Evolutionary conservation across 768 basidiomycete genomes (phyloP).

Genomic region (Arthromyces matolae): DNA sequence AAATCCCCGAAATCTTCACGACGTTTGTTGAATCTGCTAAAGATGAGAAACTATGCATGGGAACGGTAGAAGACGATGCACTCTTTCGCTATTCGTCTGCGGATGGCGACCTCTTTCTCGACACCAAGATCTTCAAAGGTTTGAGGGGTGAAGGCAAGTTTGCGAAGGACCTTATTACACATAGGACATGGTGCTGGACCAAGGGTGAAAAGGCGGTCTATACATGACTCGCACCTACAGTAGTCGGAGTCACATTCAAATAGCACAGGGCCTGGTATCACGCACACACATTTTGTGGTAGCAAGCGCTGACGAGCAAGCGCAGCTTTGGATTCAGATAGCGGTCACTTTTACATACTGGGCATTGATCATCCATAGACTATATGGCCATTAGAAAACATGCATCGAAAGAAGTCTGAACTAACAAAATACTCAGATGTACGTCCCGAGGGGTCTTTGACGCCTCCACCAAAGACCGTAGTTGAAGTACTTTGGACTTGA

Average conservation of each 20-base stretch:
- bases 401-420: constrained; percentile 22
- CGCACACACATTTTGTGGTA: constrained; percentile 91
- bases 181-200: constrained; percentile 96
- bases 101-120: constrained; percentile 90
- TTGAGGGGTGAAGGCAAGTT: constrained; percentile 92
- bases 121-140: constrained; percentile 91
- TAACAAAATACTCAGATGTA: constrained; percentile 76
- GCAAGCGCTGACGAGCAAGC: constrained; percentile 91
- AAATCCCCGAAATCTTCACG: constrained; percentile 83
- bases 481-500: constrained; percentile 68
- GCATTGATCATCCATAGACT: constrained; percentile 93
- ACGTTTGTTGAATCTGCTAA: constrained; percentile 85
- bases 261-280: neutral
- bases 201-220: constrained; percentile 92
- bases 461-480: constrained; percentile 75
- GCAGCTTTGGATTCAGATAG: constrained; percentile 90
- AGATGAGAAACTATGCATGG: neutral
- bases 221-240: constrained; percentile 94
- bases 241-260: neutral
- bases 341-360: constrained; percentile 97
- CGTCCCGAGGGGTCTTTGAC: constrained; percentile 85
- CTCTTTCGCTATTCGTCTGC: constrained; percentile 88
- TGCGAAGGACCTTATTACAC: constrained; percentile 82
- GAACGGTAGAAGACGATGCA: constrained; percentile 31
- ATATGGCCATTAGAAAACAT: neutral